Base-by-base conservation (phyloP, 306 rosid species). In the Herpetospermum pedunculosum region DNA sequence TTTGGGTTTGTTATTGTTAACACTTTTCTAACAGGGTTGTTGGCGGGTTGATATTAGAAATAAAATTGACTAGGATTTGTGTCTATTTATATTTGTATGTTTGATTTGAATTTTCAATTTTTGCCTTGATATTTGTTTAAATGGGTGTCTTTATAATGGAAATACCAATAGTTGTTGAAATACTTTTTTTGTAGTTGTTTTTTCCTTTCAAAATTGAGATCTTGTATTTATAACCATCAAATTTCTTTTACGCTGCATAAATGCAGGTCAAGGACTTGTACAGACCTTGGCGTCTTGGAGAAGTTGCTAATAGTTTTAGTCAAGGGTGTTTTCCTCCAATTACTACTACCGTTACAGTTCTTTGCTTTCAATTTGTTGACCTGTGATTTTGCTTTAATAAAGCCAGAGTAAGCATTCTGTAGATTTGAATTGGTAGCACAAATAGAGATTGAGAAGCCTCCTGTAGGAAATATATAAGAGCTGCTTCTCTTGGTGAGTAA, bases 401-500 rank as follows among this genome's bases (percentile, higher is more conserved):
- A 84, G 89, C 83, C 87, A 74, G 80, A 81, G 83, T 84, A 87
- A 80, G 82, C 90, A 68, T 83, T 82, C 84, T 82, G 81, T 86
- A 76, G 58, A 73, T 49, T 81, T 81, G 81, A 69, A 69, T 79
- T 83, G 83, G 75, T 69, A 76, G 79, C 75, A 77, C 90, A 87
- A 78, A 72, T 83, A 80, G 85, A 87, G 85, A 81, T 78, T 82
- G 89, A 76, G 92, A 92, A 81, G 90, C 85, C 70, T 80, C 81
- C 30, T 49, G 84, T 90, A 87, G 90, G 88, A 86, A 80, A 73
- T 82, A 77, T 80, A 82, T 81, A 84, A 82, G 84, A 84, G 89
- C 87, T 76, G 67, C 77, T 80, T 82, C 75, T 80, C 87, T 86
- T 84, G 96, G 96, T 89, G 89, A 90, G 98, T 87, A 46, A 46